phyloP scores from a whole-genome alignment of 805 yeast genomes.

The Zygosaccharomyces bisporus region DNA sequence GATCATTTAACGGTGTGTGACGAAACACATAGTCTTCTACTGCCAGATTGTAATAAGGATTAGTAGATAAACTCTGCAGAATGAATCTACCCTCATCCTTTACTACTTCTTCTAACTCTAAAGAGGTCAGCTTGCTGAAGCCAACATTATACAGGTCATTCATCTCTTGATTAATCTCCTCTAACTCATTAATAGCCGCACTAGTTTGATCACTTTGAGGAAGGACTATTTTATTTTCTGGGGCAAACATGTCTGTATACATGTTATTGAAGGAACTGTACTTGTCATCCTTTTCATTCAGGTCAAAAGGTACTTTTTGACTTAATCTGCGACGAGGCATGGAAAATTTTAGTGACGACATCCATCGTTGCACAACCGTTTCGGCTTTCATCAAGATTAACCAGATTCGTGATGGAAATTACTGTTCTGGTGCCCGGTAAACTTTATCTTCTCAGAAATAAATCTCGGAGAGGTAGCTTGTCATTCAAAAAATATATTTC shows the following conservation, averaged over 20 bases:
- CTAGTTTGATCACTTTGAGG: constrained; percentile 1
- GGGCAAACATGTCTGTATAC: constrained; percentile 38
- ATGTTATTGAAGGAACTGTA: constrained; percentile 35
- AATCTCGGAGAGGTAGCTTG: no score
- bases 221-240: neutral
- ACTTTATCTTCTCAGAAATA: no score
- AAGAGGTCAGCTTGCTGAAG: constrained; percentile 11
- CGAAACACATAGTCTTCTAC: constrained; percentile 75
- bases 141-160: constrained; percentile 29
- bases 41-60: constrained; percentile 77
- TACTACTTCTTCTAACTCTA: constrained; percentile 26
- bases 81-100: constrained; percentile 52
- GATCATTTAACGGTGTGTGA: constrained; percentile 47
- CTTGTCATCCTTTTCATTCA: constrained; percentile 22
- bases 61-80: constrained; percentile 45
- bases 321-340: constrained; percentile 1
- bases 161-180: constrained; percentile 36
- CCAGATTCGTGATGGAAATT: no score
- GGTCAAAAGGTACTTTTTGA: constrained; percentile 22
- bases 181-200: constrained; percentile 26
- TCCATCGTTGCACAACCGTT: no score
- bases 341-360: no score
- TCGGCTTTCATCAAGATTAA: no score
- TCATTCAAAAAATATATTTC: no score
- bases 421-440: no score